phyloP scores from a whole-genome alignment of 1,284 basidiomycete genomes.

The Pseudozyma pruni region DNA sequence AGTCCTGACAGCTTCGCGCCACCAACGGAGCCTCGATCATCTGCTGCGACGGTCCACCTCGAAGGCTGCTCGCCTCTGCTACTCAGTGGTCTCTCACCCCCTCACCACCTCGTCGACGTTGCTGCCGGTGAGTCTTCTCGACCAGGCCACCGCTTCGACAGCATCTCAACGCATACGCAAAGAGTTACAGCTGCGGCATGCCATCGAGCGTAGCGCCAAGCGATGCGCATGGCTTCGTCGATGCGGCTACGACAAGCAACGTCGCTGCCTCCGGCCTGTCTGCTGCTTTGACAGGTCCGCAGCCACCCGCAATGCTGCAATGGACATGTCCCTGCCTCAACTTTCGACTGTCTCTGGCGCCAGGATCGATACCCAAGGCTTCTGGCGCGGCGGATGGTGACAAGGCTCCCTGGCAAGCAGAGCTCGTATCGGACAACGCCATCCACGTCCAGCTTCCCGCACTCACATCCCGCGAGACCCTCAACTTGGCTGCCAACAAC shows the following conservation, averaged over 20 bases:
- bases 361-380: constrained; percentile 8
- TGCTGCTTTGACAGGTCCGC: constrained; percentile 16
- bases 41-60: neutral
- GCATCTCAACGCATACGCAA: neutral
- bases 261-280: constrained; percentile 19
- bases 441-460: constrained; percentile 36
- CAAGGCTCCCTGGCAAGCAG: constrained; percentile 28
- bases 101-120: no score
- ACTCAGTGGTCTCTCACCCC: no score
- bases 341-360: constrained; percentile 26
- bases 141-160: no score
- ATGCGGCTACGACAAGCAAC: neutral
- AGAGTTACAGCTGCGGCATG: constrained; percentile 3
- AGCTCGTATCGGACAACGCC: constrained; percentile 34
- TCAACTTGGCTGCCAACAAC: constrained; percentile 27
- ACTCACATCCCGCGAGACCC: constrained; percentile 38
- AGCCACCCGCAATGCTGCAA: constrained; percentile 17
- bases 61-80: neutral
- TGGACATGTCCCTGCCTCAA: constrained; percentile 50
- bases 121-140: no score
- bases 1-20: no score
- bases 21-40: no score
- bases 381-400: neutral
- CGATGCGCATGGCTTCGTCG: constrained; percentile 6
- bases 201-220: constrained; percentile 10